A percentile compares a stretch with the other conserved stretches of the same genome.
These are phyloP conservation scores for Ophiostoma perfectum DNA, from an alignment of 2,329 filamentous ascomycete genomes.

Conservation along the genomic window DNA sequence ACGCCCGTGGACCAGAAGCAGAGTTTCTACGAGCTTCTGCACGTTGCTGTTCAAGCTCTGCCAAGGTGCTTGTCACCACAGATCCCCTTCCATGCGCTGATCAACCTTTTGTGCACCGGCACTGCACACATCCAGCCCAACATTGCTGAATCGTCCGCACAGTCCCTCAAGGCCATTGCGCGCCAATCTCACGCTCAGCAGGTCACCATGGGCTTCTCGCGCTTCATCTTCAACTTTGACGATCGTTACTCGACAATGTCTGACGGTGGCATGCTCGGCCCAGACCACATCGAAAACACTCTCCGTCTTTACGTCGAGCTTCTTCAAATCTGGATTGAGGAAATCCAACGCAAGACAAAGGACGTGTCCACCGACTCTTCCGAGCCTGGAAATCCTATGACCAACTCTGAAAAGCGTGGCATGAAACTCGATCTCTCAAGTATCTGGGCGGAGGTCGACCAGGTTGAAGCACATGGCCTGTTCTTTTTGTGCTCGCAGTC, in stretches of 20 bases:
- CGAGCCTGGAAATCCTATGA: constrained; percentile 45
- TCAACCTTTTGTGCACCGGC: constrained; percentile 92
- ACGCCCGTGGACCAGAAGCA: constrained; percentile 77
- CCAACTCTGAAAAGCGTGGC: constrained; percentile 61
- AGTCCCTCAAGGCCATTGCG: constrained; percentile 91
- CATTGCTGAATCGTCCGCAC: constrained; percentile 86
- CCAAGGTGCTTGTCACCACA: constrained; percentile 88
- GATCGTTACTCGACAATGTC: constrained; percentile 97
- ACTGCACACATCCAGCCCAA: constrained; percentile 92
- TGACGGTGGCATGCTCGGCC: constrained; percentile 91
- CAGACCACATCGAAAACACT: constrained; percentile 91
- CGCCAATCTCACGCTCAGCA: constrained; percentile 88
- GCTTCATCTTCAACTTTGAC: constrained; percentile 98
- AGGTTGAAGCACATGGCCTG: constrained; percentile 90
- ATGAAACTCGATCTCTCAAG: constrained; percentile 79
- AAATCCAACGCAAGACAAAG: constrained; percentile 80
- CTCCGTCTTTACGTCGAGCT: constrained; percentile 88
- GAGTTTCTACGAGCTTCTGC: constrained; percentile 89
- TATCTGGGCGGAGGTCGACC: constrained; percentile 89
- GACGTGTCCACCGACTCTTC: constrained; percentile 58
- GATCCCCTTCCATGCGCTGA: constrained; percentile 86
- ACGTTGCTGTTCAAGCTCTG: constrained; percentile 90
- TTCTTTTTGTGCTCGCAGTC: constrained; percentile 98
- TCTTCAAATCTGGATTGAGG: constrained; percentile 94
- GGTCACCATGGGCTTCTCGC: constrained; percentile 91